Evolutionary conservation across 176 grass and related monocot species (phyloP).

Genomic region (Musa schizocarpa): DNA sequence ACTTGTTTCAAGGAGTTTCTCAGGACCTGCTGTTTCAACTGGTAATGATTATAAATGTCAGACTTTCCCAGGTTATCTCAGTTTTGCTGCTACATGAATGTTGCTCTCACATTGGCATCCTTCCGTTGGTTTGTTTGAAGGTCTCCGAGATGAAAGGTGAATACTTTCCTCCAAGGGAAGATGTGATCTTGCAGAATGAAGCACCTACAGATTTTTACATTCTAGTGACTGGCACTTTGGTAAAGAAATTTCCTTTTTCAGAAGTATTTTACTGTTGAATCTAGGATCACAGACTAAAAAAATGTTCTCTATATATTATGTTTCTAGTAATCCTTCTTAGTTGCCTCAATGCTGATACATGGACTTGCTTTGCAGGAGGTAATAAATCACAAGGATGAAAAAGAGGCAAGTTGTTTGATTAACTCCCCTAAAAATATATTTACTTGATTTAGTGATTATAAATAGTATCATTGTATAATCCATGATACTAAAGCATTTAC

Average conservation of each 20-base stretch:
- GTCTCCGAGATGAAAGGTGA: conserved; percentile 99
- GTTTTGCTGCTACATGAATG: conserved; percentile 4
- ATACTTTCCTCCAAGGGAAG: conserved; percentile 97
- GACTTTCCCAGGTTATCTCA: background rate
- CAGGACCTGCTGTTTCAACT: conserved; percentile 92
- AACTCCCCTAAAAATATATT: no score
- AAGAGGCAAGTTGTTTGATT: conserved; percentile 43
- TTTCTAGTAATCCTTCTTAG: background rate
- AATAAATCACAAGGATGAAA: conserved; percentile 37
- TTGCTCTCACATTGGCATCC: conserved; percentile 3
- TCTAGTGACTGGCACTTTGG: conserved; percentile 67
- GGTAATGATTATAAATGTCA: conserved; percentile 24
- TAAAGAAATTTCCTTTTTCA: conserved; percentile 24
- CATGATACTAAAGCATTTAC: no score
- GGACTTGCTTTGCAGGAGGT: conserved; percentile 58
- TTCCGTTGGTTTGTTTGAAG: conserved; percentile 20
- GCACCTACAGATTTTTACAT: conserved; percentile 98
- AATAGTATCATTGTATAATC: no score
- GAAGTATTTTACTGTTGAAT: conserved; percentile 2
- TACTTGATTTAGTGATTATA: background rate
- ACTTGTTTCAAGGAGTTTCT: conserved; percentile 70
- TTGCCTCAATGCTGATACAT: conserved; percentile 25
- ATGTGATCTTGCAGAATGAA: conserved; percentile 97
- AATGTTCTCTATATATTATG: background rate
- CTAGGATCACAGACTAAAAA: conserved; percentile 13